Percentiles rank a stretch among this genome's conserved stretches.
Conservation (phyloP, 2,329 filamentous ascomycete genomes). For the Colletotrichum sp. region DNA sequence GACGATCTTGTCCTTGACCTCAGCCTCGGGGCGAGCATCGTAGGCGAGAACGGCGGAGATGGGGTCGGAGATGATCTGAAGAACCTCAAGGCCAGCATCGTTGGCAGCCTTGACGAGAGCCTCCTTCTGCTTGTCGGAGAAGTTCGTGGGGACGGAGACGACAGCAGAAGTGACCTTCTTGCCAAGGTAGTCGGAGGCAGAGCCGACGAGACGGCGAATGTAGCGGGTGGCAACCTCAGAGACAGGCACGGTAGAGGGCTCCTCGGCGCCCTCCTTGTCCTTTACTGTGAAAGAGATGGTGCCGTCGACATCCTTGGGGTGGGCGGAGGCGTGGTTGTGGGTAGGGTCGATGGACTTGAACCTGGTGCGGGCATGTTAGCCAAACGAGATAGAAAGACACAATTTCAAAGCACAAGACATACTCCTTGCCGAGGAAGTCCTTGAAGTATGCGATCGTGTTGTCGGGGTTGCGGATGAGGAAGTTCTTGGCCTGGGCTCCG, state of each 20-base stretch:
- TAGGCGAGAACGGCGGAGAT: constrained; percentile 89
- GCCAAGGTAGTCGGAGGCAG: constrained; percentile 90
- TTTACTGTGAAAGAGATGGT: constrained; percentile 82
- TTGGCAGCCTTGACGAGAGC: constrained; percentile 80
- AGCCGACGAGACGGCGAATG: constrained; percentile 78
- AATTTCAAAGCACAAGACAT: constrained; percentile 37
- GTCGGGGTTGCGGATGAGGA: constrained; percentile 88
- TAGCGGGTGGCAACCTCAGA: constrained; percentile 86
- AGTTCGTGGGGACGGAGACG: constrained; percentile 93
- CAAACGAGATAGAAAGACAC: background rate
- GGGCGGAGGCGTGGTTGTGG: constrained; percentile 90
- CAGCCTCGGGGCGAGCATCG: constrained; percentile 80
- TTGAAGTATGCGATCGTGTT: constrained; percentile 97
- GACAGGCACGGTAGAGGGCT: constrained; percentile 72
- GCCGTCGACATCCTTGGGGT: constrained; percentile 77
- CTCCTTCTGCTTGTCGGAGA: constrained; percentile 83
- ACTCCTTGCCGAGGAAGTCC: constrained; percentile 95
- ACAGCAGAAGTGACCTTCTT: constrained; percentile 95
- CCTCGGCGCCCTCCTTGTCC: constrained; percentile 71
- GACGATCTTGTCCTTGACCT: constrained; percentile 82
- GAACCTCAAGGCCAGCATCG: constrained; percentile 82
- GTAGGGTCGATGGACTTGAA: constrained; percentile 98
- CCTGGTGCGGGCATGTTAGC: constrained; percentile 39
- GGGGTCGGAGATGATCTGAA: constrained; percentile 93
- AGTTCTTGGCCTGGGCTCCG: constrained; percentile 91